phyloP scores from a whole-genome alignment of 1,284 basidiomycete genomes.

The Pseudozyma hubeiensis region DNA sequence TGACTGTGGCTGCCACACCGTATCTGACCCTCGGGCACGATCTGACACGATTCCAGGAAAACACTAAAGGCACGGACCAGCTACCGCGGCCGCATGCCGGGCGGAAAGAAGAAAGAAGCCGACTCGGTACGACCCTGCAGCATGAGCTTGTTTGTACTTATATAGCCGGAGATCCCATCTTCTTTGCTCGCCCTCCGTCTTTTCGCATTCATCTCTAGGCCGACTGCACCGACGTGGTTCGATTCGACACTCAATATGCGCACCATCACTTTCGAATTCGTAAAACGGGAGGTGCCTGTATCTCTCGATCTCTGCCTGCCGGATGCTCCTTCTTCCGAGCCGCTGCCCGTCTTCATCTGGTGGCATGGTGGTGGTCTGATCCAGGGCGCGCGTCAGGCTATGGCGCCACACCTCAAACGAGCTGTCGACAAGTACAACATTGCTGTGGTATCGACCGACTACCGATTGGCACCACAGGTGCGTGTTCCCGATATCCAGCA shows the following conservation, averaged over 20 bases:
- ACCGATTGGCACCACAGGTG: conserved; percentile 50
- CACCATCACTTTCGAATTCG: conserved; percentile 40
- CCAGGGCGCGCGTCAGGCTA: conserved; percentile 41
- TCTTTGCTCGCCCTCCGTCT: not conserved
- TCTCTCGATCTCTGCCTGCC: conserved; percentile 47
- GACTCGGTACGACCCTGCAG: not conserved
- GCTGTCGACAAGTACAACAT: conserved; percentile 48
- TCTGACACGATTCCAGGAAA: not conserved
- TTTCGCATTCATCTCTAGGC: not conserved
- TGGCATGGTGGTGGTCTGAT: conserved; percentile 54
- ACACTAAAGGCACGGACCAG: conserved; percentile 14
- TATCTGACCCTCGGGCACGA: conserved; percentile 5
- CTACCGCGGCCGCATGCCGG: conserved; percentile 26
- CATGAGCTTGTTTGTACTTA: conserved; percentile 3
- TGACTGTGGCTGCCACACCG: not conserved
- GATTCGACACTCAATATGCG: conserved; percentile 15
- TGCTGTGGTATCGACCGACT: conserved; percentile 51
- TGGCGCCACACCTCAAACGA: conserved; percentile 46
- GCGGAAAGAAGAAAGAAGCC: conserved; percentile 5
- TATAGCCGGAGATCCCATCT: conserved; percentile 12
- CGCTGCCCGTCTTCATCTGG: conserved; percentile 49
- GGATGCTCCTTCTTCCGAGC: conserved; percentile 17
- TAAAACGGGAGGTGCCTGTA: conserved; percentile 36
- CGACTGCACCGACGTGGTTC: too few relatives aligned
- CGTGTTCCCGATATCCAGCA: conserved; percentile 45